Base-by-base conservation (phyloP, 495 filamentous ascomycete species). In the Lasiosphaeria miniovina region DNA sequence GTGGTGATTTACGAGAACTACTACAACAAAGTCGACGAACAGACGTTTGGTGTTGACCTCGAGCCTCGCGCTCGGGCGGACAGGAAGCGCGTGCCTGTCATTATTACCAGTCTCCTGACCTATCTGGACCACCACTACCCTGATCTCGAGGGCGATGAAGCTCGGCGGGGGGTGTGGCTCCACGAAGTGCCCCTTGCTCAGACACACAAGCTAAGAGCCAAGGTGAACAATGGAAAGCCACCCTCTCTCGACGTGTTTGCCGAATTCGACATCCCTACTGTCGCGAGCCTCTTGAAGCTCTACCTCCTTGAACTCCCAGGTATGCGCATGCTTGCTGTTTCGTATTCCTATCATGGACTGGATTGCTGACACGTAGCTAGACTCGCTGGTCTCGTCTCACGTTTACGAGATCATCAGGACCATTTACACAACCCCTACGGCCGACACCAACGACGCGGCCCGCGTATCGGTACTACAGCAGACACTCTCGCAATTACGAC, bases 361-460 rank as follows among this genome's bases (percentile, higher is more conserved):
- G 15, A 45, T 67, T 56, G 58, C 70, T 74, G 48, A 68, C 64
- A 38, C 24, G 10, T 6, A 49, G 4, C 34, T 64, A 90, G 94
- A 99, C 73, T 97, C 94, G 24, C 84, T 99, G 58, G 95, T 99
- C 61, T 98, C 95, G 52, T 96, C 91, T 32, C 93, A 96, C 70
- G 91, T 97, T 61, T 99, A 99, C 73, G 94, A 99, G 80, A 97
- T 99, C 70, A 88, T 99, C 65, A 91, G 96, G 72, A 97, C 90
- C 2, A 96, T 98, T 58, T 99, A 99, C 74, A 88, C 86, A 54
- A 91, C 90, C 35, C 85, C 91, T 36, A 86, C 92, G 59, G 82
- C 88, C 35, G 89, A 92, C 57, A 71, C 75, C 9, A 81, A 80
- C 17, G 86, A 89, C 53, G 72, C 77, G 4, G 84, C 87, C 46